phyloP scores from a whole-genome alignment of 2,329 filamentous ascomycete genomes.

The Pseudogymnoascus sp. region DNA sequence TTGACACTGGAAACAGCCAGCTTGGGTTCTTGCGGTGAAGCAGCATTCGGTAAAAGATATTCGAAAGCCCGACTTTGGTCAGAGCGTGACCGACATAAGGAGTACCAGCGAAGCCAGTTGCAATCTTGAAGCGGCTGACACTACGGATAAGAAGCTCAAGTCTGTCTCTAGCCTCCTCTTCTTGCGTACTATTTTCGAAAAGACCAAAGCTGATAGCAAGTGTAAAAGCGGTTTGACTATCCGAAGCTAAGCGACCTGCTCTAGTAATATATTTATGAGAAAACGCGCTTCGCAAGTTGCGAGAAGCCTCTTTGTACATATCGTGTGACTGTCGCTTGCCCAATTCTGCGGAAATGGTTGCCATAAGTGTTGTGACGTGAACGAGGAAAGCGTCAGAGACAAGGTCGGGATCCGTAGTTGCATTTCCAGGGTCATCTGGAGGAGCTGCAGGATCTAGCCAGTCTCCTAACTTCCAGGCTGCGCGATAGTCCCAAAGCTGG shows the following conservation, averaged over 20 bases:
- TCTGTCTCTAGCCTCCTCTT: constrained; percentile 11
- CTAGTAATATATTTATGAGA: constrained; percentile 1
- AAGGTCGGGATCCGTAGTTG: constrained; percentile 16
- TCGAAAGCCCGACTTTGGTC: constrained; percentile 5
- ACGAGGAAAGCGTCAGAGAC: constrained; percentile 19
- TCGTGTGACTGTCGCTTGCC: constrained; percentile 9
- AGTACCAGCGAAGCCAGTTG: constrained; percentile 20
- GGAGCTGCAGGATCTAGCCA: constrained; percentile 20
- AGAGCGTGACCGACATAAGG: constrained; percentile 14
- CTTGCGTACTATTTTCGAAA: not conserved
- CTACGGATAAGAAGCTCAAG: constrained; percentile 12
- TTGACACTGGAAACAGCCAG: constrained; percentile 24
- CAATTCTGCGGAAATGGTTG: constrained; percentile 13
- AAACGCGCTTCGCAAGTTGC: not conserved
- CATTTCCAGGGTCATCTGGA: constrained; percentile 12
- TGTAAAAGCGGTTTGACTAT: constrained; percentile 18
- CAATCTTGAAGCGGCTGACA: constrained; percentile 13
- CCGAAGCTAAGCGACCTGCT: constrained; percentile 12
- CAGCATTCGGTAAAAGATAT: constrained; percentile 29
- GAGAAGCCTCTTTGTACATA: not conserved
- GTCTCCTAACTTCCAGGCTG: constrained; percentile 12
- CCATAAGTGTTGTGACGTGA: constrained; percentile 15
- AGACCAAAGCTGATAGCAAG: constrained; percentile 18
- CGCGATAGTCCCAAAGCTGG: constrained; percentile 13
- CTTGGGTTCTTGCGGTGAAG: constrained; percentile 10